phyloP scores from a whole-genome alignment of 139 green algal genomes.

The Ettlia oleoabundans region DNA sequence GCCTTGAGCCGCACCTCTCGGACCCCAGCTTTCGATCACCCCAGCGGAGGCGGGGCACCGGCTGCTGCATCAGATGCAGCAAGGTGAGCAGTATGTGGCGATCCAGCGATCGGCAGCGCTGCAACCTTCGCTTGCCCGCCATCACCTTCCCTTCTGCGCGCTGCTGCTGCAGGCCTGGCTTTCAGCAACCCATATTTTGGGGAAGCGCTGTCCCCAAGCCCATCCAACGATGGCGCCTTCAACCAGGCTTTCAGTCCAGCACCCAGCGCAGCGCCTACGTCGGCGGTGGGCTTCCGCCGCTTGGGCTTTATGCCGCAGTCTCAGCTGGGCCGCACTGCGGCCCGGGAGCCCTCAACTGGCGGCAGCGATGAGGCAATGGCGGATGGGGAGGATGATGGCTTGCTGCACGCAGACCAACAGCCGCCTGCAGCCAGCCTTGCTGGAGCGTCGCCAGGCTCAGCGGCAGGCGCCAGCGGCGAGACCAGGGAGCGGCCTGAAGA shows the following conservation, averaged over 20 bases:
- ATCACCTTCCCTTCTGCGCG: neutral
- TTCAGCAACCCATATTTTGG: constrained; percentile 37
- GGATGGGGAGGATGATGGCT: neutral
- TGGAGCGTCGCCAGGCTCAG: neutral
- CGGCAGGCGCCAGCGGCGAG: neutral
- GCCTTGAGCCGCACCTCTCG: too few relatives aligned
- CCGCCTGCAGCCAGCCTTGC: constrained; percentile 14
- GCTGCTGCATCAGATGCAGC: too few relatives aligned
- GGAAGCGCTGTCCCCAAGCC: constrained; percentile 2
- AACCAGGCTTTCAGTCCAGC: constrained; percentile 18
- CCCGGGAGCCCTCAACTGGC: neutral
- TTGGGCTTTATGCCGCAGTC: constrained; percentile 22
- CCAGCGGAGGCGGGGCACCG: too few relatives aligned
- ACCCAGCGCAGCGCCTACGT: neutral
- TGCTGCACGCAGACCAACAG: neutral
- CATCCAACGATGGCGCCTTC: neutral
- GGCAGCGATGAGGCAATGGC: neutral
- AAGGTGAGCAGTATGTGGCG: neutral
- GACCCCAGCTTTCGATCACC: too few relatives aligned
- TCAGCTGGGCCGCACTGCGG: neutral
- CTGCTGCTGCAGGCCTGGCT: neutral
- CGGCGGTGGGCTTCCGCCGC: constrained; percentile 27
- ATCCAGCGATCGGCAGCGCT: neutral
- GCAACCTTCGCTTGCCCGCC: neutral
- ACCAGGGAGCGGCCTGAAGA: constrained; percentile 40